phyloP scores from a whole-genome alignment of 2,329 filamentous ascomycete genomes.

The Trichophyton simii region DNA sequence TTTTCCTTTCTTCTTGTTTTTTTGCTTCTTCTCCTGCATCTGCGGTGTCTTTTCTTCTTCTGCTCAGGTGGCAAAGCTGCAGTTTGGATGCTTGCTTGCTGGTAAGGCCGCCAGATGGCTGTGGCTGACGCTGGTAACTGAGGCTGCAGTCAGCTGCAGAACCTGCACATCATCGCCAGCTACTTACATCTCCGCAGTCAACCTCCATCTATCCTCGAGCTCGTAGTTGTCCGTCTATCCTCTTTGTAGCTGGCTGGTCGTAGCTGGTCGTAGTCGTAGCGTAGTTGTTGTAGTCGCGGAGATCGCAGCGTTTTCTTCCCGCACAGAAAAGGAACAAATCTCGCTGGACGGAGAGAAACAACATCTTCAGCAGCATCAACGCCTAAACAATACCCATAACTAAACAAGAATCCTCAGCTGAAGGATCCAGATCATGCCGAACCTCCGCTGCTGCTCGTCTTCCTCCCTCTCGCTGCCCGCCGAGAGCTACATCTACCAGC shows the following conservation, averaged over 20 bases:
- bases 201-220: background rate
- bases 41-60: background rate
- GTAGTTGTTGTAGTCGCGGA: background rate
- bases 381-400: too few species aligned
- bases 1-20: background rate
- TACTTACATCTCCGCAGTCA: background rate
- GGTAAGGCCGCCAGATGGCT: background rate
- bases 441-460: constrained; percentile 9
- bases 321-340: background rate
- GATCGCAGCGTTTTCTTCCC: background rate
- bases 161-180: background rate
- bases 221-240: too few species aligned
- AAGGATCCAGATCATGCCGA: background rate
- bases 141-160: background rate
- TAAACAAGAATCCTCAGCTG: background rate
- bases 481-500: constrained; percentile 33
- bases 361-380: too few species aligned
- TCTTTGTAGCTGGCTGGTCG: too few species aligned
- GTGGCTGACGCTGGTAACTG: background rate
- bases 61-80: background rate
- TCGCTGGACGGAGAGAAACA: background rate
- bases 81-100: background rate
- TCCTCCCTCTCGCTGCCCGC: constrained; percentile 29
- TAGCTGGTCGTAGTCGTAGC: background rate
- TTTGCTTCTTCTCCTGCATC: background rate